Evolutionary conservation across 2,329 filamentous ascomycete species (phyloP), one percentile per base, ranked within the genome.

Genomic region (Penicillium sp.): DNA sequence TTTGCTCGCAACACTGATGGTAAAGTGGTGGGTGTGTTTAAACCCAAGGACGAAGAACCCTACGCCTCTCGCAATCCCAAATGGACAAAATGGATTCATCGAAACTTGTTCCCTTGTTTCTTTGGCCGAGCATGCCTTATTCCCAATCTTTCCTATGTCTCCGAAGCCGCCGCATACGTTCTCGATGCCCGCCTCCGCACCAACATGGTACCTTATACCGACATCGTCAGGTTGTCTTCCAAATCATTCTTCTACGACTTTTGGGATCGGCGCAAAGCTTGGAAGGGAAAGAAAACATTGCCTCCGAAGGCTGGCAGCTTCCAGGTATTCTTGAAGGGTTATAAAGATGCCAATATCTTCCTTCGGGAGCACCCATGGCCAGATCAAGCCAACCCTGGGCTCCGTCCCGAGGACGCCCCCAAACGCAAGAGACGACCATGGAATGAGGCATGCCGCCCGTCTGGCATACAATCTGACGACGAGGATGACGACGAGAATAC

Each of bases 31-130:
- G 94, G 92, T 31, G 94, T 99, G 4, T 99, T 99, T 78, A 99
- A 99, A 74, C 94, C 94, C 37, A 99, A 99, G 76, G 94, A 99
- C 66, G 94, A 99, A 77, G 95, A 99, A 74, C 94, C 94, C 1
- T 99, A 97, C 70, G 94, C 94, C 1, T 94, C 91, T 28, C 89
- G 91, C 64, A 99, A 99, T 70, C 94, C 94, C 5, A 99, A 99
- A 73, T 97, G 93, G 93, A 97, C 95, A 65, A 99, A 99, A 76
- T 99, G 94, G 94, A 92, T 99, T 78, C 94, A 99, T 74, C 84
- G 94, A 60, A 99, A 99, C 72, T 72, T 99, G 61, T 97, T 99
- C 65, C 94, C 94, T 8, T 99, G 95, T 77, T 97, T 91, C 75
- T 99, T 99, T 67, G 94, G 94, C 16, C 83, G 94, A 67, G 92